Conservation (phyloP, 805 yeast species). For the Candida adriatica region DNA sequence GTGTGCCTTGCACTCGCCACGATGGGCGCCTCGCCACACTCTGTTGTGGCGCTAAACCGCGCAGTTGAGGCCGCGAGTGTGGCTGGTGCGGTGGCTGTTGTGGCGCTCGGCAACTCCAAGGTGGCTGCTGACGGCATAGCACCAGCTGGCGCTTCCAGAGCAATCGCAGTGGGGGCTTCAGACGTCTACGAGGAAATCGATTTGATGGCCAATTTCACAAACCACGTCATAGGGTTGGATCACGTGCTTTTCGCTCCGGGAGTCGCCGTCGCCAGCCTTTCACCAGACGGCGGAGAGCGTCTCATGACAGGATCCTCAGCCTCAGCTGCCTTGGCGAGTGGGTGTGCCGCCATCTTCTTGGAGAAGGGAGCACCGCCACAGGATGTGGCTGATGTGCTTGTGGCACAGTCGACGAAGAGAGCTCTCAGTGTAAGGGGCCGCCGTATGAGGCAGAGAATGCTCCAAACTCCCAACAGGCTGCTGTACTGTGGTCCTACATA, state of each 20-base stretch:
- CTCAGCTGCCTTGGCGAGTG: slow-evolving; percentile 70
- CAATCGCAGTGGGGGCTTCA: slow-evolving; percentile 81
- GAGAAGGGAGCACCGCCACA: slow-evolving; percentile 40
- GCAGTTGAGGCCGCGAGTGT: slow-evolving; percentile 69
- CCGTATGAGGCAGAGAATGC: neutral
- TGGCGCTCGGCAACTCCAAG: slow-evolving; percentile 82
- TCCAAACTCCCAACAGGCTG: slow-evolving; percentile 6
- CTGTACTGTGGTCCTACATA: slow-evolving; percentile 8
- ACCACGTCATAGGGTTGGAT: slow-evolving; percentile 59
- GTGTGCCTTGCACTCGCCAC: slow-evolving; percentile 82
- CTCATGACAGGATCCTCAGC: slow-evolving; percentile 67
- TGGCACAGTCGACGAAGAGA: slow-evolving; percentile 34
- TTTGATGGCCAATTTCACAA: slow-evolving; percentile 65
- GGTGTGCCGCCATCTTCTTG: slow-evolving; percentile 48
- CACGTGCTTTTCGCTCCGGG: slow-evolving; percentile 76
- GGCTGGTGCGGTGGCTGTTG: slow-evolving; percentile 63
- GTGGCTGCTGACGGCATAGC: slow-evolving; percentile 68
- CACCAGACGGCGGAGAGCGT: slow-evolving; percentile 22
- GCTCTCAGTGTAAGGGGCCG: neutral
- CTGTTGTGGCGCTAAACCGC: slow-evolving; percentile 55
- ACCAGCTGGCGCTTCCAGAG: slow-evolving; percentile 70
- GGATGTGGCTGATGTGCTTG: slow-evolving; percentile 35
- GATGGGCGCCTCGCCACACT: slow-evolving; percentile 49
- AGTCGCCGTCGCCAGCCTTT: slow-evolving; percentile 50
- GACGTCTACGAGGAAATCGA: slow-evolving; percentile 69